These are phyloP conservation scores for Pichia ethanolica DNA, from an alignment of 805 yeast genomes.

Conservation along the genomic window DNA sequence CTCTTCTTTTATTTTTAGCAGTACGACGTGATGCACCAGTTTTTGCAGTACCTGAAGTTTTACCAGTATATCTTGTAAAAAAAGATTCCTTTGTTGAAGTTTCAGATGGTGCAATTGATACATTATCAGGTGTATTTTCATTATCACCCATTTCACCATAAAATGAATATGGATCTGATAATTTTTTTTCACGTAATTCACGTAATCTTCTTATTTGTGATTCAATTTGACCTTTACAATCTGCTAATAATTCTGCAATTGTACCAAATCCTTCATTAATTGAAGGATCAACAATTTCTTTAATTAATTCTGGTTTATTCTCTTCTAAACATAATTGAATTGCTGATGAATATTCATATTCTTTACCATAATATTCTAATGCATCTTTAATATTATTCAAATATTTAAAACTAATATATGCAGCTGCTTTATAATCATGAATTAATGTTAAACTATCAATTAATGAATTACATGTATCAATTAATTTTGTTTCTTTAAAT, in stretches of 20 bases:
- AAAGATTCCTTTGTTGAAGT: slow-evolving; percentile 89
- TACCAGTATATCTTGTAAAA: slow-evolving; percentile 93
- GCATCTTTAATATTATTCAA: slow-evolving; percentile 57
- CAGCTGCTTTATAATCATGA: slow-evolving; percentile 74
- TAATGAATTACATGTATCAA: slow-evolving; percentile 50
- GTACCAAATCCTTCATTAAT: slow-evolving; percentile 83
- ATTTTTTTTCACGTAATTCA: slow-evolving; percentile 77
- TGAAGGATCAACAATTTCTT: slow-evolving; percentile 58
- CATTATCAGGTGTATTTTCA: slow-evolving; percentile 82
- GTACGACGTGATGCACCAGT: slow-evolving; percentile 94
- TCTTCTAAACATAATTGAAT: slow-evolving; percentile 52
- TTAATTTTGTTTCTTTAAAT: slow-evolving; percentile 30
- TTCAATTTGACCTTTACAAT: slow-evolving; percentile 75
- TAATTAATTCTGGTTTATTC: slow-evolving; percentile 38
- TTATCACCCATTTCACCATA: slow-evolving; percentile 58
- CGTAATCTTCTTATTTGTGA: slow-evolving; percentile 81
- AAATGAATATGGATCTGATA: slow-evolving; percentile 77
- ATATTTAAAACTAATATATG: slow-evolving; percentile 60
- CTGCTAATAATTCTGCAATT: slow-evolving; percentile 86
- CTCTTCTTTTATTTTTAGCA: slow-evolving; percentile 85
- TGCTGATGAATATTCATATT: slow-evolving; percentile 69
- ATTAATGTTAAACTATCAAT: slow-evolving; percentile 55
- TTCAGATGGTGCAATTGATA: slow-evolving; percentile 91
- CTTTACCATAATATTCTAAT: slow-evolving; percentile 62
- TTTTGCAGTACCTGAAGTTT: slow-evolving; percentile 90